Evolutionary conservation across 208 protist species (phyloP), one percentile per base, ranked within the genome.

Genomic region (Acanthamoeba culbertsoni): DNA sequence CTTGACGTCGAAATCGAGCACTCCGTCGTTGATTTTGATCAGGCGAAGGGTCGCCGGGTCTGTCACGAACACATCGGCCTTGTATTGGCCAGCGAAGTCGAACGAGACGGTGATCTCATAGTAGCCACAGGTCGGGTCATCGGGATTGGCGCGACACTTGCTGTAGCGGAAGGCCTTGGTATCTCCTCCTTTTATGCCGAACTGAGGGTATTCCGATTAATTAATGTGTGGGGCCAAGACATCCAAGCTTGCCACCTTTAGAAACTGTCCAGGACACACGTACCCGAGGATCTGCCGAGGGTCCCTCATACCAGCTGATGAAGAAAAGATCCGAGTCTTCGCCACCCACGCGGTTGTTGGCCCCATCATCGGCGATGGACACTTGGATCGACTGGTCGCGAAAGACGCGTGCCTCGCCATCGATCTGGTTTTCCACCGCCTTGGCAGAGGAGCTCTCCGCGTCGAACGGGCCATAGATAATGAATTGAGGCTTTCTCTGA

Each of bases 51-150:
- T 37, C 51, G 35, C 31, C 55, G 37, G 51, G 53, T 91, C 31
- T 5, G 57, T 46, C 14, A n/a, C 35, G 37, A 45, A 91, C 2
- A 91, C 84, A 33, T 91, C 26, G 37, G 20, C 51, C 57, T 68
- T 91, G 84, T 42, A 91, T 23, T 48, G 31, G 40, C 84, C 84
- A 42, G 35, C 57, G 26, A 91, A 91, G 57, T 91, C 84, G 57
- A 91, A 91, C 55, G 84, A 91, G 28, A 26, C 12, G 16, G 51
- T 71, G 3, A 68, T 42, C 26, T 91, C 31, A 35, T 91, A 91
- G 84, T 91, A 91, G 84, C 51, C 84, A 37, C 84, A 91, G 0
- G 84, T 42, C 33, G n/a, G 20, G 57, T 91, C 53, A 4, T 51
- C 31, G 37, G 84, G 8, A 0, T 68, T 40, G 33, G 5, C 0